Conservation (phyloP, 805 yeast genomes). For the Yamadazyma akitaensis region DNA sequence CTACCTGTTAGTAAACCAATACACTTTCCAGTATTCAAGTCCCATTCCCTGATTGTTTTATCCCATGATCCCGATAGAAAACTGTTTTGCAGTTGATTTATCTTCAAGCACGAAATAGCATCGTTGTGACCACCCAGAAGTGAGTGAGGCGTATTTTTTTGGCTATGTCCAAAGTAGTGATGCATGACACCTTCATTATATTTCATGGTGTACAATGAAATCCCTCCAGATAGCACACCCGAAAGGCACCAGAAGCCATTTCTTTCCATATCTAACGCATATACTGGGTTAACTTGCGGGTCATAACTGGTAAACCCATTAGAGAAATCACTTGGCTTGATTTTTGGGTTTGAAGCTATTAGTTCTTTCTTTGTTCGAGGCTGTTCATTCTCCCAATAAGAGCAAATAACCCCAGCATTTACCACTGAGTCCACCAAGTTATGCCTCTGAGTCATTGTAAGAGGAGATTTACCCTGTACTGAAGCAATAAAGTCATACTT, state of each 20-base stretch:
- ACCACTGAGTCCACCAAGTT: constrained; percentile 81
- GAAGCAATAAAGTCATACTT: constrained; percentile 85
- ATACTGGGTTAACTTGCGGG: constrained; percentile 78
- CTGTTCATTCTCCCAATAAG: constrained; percentile 96
- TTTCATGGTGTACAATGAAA: constrained; percentile 76
- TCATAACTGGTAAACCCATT: constrained; percentile 43
- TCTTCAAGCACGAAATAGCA: constrained; percentile 67
- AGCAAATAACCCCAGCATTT: constrained; percentile 75
- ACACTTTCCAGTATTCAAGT: constrained; percentile 66
- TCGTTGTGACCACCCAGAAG: constrained; percentile 53
- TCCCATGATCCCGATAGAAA: constrained; percentile 93
- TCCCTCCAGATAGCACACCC: constrained; percentile 84
- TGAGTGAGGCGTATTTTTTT: constrained; percentile 25
- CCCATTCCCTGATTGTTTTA: constrained; percentile 77
- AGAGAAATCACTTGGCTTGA: constrained; percentile 32
- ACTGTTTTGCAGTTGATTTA: constrained; percentile 58
- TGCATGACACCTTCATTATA: constrained; percentile 78
- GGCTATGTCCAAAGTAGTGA: constrained; percentile 56
- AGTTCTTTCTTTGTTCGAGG: constrained; percentile 53
- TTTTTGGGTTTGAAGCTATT: constrained; percentile 31
- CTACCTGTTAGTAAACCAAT: constrained; percentile 49
- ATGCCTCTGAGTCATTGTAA: constrained; percentile 90
- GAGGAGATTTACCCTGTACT: constrained; percentile 78
- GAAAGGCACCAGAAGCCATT: constrained; percentile 81
- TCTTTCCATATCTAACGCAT: constrained; percentile 78